phyloP scores from a whole-genome alignment of 176 grass and related monocot species.

The Luzula sylvatica region DNA sequence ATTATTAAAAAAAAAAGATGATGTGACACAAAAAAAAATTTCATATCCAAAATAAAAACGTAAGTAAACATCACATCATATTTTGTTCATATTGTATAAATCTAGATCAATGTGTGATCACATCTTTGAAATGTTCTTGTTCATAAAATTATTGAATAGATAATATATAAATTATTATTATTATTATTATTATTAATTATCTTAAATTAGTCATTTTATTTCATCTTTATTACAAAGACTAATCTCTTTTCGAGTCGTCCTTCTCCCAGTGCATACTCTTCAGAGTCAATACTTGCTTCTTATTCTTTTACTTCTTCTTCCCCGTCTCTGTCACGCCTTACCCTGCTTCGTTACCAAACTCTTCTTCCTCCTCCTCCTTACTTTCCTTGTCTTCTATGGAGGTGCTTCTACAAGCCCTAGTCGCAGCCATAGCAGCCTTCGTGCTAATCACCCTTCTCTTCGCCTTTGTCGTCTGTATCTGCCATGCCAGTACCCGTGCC shows the following conservation, averaged over 20 bases:
- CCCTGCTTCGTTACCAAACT: neutral
- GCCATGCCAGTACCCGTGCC: conserved; percentile 10
- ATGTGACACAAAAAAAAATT: too few species aligned
- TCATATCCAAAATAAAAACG: too few species aligned
- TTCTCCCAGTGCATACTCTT: neutral
- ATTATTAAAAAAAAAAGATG: too few species aligned
- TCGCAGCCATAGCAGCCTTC: conserved; percentile 22
- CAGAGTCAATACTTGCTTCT: neutral
- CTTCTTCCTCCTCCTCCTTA: neutral
- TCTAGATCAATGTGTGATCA: too few species aligned
- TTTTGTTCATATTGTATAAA: too few species aligned
- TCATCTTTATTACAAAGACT: neutral
- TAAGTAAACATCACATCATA: too few species aligned
- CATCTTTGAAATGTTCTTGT: too few species aligned
- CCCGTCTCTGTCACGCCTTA: neutral
- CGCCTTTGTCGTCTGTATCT: conserved; percentile 27
- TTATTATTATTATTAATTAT: too few species aligned
- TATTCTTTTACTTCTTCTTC: neutral
- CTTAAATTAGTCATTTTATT: too few species aligned
- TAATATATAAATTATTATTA: too few species aligned
- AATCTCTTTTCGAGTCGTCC: too few species aligned
- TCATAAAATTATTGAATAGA: too few species aligned
- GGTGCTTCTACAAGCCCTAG: conserved; percentile 11
- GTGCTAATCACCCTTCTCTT: conserved; percentile 29
- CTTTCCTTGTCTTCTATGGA: conserved; percentile 30